These are phyloP conservation scores for Podospora pseudopauciseta DNA, from an alignment of 495 filamentous ascomycete species.

Conservation along the genomic window DNA sequence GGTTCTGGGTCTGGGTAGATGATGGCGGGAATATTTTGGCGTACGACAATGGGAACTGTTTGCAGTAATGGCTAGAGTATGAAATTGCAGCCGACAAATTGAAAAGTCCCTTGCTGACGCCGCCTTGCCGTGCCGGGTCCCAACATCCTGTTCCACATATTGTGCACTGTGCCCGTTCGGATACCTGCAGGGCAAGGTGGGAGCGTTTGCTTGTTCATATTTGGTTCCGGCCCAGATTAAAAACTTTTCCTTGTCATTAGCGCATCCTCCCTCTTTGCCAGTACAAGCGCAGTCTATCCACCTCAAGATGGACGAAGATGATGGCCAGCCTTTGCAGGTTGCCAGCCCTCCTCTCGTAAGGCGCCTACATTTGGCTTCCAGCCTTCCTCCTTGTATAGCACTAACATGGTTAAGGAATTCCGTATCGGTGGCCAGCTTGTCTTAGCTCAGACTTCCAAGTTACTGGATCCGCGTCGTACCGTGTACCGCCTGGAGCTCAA, in stretches of 20 bases:
- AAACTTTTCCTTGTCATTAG: no score
- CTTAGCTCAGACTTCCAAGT: constrained; percentile 1
- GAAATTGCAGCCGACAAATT: no score
- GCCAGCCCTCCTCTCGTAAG: constrained; percentile 7
- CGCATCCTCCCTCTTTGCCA: no score
- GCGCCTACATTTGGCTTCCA: background rate
- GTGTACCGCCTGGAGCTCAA: constrained; percentile 10
- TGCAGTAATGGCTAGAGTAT: constrained; percentile 1
- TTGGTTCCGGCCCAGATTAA: no score
- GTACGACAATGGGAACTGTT: constrained; percentile 9
- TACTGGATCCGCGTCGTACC: background rate
- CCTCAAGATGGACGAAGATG: constrained; percentile 4
- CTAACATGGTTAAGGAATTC: constrained; percentile 8
- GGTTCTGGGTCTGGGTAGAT: constrained; percentile 6
- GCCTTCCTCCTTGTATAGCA: background rate
- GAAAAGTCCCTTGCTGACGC: no score
- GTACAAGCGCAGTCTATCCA: background rate
- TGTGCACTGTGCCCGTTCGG: no score
- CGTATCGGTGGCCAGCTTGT: constrained; percentile 9
- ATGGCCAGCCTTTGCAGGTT: background rate
- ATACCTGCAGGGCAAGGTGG: no score
- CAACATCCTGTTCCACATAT: no score
- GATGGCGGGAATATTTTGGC: constrained; percentile 2
- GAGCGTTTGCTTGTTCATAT: no score
- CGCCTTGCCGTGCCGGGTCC: no score